phyloP scores from a whole-genome alignment of 2,329 filamentous ascomycete genomes.

The Ceratocystis cacaofunesta region DNA sequence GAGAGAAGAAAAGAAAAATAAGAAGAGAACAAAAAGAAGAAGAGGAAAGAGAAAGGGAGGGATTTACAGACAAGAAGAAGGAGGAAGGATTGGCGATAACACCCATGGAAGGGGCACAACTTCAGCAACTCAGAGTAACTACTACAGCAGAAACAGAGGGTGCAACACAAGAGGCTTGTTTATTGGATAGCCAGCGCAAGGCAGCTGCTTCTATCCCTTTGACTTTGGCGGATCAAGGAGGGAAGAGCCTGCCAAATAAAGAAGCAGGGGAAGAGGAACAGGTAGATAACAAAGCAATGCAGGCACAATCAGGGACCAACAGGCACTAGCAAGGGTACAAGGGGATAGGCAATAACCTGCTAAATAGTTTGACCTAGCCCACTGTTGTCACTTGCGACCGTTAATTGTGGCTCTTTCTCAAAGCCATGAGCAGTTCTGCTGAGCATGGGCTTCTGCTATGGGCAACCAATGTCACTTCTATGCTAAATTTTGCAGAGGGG shows the following conservation, averaged over 20 bases:
- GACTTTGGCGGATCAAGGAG: neutral
- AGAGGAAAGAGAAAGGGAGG: conserved; percentile 20
- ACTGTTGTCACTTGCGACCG: neutral
- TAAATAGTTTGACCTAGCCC: neutral
- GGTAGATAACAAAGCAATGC: neutral
- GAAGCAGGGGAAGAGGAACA: neutral
- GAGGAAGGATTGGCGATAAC: conserved; percentile 14
- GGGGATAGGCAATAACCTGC: neutral
- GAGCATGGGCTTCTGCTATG: neutral
- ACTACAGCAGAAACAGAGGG: neutral
- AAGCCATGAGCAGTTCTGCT: neutral
- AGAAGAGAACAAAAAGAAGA: conserved; percentile 19
- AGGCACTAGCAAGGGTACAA: neutral
- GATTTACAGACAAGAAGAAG: conserved; percentile 10
- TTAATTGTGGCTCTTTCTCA: no score
- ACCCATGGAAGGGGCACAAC: conserved; percentile 7
- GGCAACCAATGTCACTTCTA: neutral
- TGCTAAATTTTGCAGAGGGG: neutral
- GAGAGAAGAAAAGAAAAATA: conserved; percentile 15
- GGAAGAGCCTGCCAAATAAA: neutral
- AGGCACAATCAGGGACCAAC: neutral
- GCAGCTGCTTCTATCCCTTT: neutral
- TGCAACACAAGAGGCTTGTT: neutral
- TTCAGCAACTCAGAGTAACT: neutral
- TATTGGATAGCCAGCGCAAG: neutral